These are phyloP conservation scores for Mortierella sp. DNA, from an alignment of 371 early-diverging fungal genomes.

Conservation along the genomic window DNA sequence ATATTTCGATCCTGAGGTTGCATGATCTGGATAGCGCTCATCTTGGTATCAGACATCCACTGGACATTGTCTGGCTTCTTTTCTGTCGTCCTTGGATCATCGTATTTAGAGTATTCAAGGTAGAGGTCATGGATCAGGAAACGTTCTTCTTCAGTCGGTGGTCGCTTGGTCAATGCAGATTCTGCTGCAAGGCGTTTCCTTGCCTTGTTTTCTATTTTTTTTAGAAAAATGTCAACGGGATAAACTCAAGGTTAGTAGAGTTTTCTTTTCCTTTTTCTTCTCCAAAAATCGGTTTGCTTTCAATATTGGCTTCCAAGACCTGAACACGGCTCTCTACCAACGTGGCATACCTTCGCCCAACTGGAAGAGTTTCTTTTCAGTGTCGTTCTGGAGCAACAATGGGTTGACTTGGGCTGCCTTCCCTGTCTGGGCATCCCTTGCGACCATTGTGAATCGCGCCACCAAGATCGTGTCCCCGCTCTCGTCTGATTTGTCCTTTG, in stretches of 20 bases:
- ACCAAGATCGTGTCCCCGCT: conserved; percentile 69
- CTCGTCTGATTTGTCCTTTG: conserved; percentile 16
- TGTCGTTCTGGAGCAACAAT: conserved; percentile 73
- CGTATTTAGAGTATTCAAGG: conserved; percentile 67
- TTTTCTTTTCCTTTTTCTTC: too few species aligned
- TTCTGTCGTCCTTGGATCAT: conserved; percentile 23
- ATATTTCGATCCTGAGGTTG: conserved; percentile 92
- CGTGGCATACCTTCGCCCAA: conserved; percentile 64
- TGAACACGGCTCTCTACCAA: background rate
- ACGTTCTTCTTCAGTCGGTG: conserved; percentile 89
- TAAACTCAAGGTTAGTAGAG: too few species aligned
- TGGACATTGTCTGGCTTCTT: conserved; percentile 64
- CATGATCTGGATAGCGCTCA: conserved; percentile 79
- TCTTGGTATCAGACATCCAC: conserved; percentile 86
- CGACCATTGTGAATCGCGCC: conserved; percentile 94
- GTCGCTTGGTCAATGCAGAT: conserved; percentile 68
- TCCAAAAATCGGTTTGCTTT: too few species aligned
- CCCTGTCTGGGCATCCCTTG: conserved; percentile 77
- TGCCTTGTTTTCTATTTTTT: conserved; percentile 72
- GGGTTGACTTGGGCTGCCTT: conserved; percentile 82
- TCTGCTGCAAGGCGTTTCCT: conserved; percentile 69
- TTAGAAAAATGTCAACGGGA: too few species aligned
- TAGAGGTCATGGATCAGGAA: conserved; percentile 85
- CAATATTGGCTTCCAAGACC: too few species aligned
- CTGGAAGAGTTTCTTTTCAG: conserved; percentile 78